Base-by-base conservation (phyloP, 306 rosid genomes). In the Cucurbita maxima region DNA sequence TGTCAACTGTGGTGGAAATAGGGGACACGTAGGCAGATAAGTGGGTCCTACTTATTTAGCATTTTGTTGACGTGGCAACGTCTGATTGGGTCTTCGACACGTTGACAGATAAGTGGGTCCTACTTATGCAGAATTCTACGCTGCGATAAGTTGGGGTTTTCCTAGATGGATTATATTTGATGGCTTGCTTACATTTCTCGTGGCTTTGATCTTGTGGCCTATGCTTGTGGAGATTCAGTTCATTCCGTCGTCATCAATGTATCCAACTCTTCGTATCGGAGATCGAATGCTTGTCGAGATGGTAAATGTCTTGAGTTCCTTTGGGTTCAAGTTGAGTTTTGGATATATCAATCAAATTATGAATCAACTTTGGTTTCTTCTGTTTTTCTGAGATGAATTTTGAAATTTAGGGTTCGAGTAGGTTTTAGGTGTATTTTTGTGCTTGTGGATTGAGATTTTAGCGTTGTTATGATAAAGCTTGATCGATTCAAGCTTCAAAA, bases 181-280 rank as follows among this genome's bases (percentile, higher is more conserved):
- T 19, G 97, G 89, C 19, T 82, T 90, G 75, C 56, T 88, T 50
- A 90, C 96, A 72, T 81, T 86, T 63, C 41, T 88, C 48, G 94
- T 90, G 55, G 19, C 88, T 63, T 53, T 81, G 47, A 92, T 93
- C 70, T 83, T 90, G 22, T 90, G 97, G 97, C 84, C 92, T 15
- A 86, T 64, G 66, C 81, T 82, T 50, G 87, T 89, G 0, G 94
- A 93, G 76, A 84, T 93, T 63, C 88, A 88, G 11, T 85, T 15
- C 82, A 93, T 93, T 57, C 90, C 96, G 4, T 93, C 98, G 0
- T 80, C 89, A 61, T 93, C 98, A 12, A 93, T 93, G 98, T 83
- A 70, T 79, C 97, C 97, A 1, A 90, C 98, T 62, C 92, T 93
- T 62, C 84, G 84, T 43, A 87, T 86, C 50, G 97, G 87, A 15